phyloP scores from a whole-genome alignment of 768 basidiomycete genomes.

The Calocera viscosa region DNA sequence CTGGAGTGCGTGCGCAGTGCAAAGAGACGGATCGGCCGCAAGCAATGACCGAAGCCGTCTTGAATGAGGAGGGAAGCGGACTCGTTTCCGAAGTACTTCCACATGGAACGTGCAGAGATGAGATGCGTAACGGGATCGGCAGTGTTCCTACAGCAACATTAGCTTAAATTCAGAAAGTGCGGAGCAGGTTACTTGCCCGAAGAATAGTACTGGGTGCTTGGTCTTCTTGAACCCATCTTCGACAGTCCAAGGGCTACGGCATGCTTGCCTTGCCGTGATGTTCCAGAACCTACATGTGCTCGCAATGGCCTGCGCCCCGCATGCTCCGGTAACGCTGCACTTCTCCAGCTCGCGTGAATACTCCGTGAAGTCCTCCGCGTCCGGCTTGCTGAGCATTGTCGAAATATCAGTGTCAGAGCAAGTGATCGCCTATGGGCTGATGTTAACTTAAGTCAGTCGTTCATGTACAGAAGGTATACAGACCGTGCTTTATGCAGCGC shows the following conservation, averaged over 20 bases:
- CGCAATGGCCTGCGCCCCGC: constrained; percentile 15
- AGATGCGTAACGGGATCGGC: constrained; percentile 20
- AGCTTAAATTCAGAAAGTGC: constrained; percentile 9
- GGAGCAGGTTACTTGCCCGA: not conserved
- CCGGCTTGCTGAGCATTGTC: not conserved
- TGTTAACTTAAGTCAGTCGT: not conserved
- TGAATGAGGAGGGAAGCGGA: constrained; percentile 17
- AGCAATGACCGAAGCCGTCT: constrained; percentile 19
- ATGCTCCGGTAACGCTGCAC: constrained; percentile 11
- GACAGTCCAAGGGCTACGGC: constrained; percentile 16
- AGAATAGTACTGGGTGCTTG: not conserved
- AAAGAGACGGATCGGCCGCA: constrained; percentile 16
- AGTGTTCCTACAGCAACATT: constrained; percentile 14
- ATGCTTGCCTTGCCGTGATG: constrained; percentile 11
- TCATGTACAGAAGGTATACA: not conserved
- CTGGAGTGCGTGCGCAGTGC: constrained; percentile 13
- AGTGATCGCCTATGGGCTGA: constrained; percentile 14
- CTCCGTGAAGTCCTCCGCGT: not conserved
- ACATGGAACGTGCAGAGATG: constrained; percentile 12
- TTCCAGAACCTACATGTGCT: constrained; percentile 14
- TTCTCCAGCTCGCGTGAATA: constrained; percentile 12
- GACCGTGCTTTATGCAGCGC: not conserved
- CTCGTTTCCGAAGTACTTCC: constrained; percentile 11
- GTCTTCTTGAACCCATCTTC: constrained; percentile 17
- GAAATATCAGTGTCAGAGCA: constrained; percentile 15